Conservation (phyloP, 768 basidiomycete genomes). For the Russula sp. region DNA sequence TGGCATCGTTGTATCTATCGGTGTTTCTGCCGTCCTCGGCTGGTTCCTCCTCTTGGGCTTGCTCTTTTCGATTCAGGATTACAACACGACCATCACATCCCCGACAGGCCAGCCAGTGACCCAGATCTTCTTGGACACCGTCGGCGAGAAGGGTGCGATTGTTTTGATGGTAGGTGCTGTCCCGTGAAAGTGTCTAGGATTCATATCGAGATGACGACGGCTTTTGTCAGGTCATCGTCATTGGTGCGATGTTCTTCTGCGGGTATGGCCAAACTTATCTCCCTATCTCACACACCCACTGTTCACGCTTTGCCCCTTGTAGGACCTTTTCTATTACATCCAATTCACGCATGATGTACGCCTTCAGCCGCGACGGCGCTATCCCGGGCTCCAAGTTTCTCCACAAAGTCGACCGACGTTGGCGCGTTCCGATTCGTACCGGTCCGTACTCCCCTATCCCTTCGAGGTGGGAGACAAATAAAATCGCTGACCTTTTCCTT, state of each 20-base stretch:
- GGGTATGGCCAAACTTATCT: conserved; percentile 36
- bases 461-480: not conserved
- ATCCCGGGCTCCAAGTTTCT: conserved; percentile 65
- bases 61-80: conserved; percentile 72
- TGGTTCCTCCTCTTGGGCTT: conserved; percentile 70
- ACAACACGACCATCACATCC: conserved; percentile 47
- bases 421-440: conserved; percentile 62
- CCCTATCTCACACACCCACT: not conserved
- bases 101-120: conserved; percentile 64
- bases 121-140: conserved; percentile 73
- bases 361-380: conserved; percentile 70
- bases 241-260: conserved; percentile 71
- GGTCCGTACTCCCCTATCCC: conserved; percentile 34
- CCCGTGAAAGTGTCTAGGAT: not conserved
- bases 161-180: conserved; percentile 52
- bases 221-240: conserved; percentile 47
- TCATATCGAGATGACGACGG: not conserved
- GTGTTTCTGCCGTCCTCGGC: conserved; percentile 64
- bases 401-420: conserved; percentile 51
- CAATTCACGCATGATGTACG: conserved; percentile 81
- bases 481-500: not conserved
- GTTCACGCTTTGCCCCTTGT: not conserved
- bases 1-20: conserved; percentile 66
- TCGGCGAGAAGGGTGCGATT: conserved; percentile 68
- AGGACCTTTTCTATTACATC: conserved; percentile 74